Conservation (phyloP, 2,329 filamentous ascomycete genomes). For the Exophiala spinifera region DNA sequence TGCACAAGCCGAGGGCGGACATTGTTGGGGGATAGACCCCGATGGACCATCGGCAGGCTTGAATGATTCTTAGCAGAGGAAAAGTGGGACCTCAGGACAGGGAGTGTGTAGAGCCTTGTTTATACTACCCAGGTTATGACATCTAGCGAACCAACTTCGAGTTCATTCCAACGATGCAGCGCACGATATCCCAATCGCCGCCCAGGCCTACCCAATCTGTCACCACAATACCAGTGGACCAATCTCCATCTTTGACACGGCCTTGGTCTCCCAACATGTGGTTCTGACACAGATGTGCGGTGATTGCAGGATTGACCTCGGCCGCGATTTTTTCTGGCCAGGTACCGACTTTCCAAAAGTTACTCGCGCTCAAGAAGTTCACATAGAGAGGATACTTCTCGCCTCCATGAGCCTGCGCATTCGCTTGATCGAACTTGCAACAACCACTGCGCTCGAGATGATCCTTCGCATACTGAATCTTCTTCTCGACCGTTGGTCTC, state of each 20-base stretch:
- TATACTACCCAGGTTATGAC: neutral
- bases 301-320: conserved; percentile 76
- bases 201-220: conserved; percentile 88
- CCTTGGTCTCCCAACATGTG: conserved; percentile 41
- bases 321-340: conserved; percentile 92
- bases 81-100: too few species aligned
- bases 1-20: too few species aligned
- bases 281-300: conserved; percentile 55
- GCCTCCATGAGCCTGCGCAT: conserved; percentile 34
- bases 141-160: conserved; percentile 47
- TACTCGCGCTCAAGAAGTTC: conserved; percentile 87
- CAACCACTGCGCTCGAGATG: conserved; percentile 64
- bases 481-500: conserved; percentile 71
- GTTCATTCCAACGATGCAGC: conserved; percentile 90
- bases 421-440: conserved; percentile 47
- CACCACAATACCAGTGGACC: conserved; percentile 80
- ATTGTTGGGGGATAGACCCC: too few species aligned
- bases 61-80: too few species aligned
- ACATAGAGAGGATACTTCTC: conserved; percentile 67
- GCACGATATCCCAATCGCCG: conserved; percentile 86
- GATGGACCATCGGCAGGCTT: too few species aligned
- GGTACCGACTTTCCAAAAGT: conserved; percentile 88
- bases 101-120: too few species aligned
- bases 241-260: conserved; percentile 58
- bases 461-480: conserved; percentile 69